Evolutionary conservation across 495 filamentous ascomycete genomes (phyloP).

Genomic region (Tuber umbilicatum): DNA sequence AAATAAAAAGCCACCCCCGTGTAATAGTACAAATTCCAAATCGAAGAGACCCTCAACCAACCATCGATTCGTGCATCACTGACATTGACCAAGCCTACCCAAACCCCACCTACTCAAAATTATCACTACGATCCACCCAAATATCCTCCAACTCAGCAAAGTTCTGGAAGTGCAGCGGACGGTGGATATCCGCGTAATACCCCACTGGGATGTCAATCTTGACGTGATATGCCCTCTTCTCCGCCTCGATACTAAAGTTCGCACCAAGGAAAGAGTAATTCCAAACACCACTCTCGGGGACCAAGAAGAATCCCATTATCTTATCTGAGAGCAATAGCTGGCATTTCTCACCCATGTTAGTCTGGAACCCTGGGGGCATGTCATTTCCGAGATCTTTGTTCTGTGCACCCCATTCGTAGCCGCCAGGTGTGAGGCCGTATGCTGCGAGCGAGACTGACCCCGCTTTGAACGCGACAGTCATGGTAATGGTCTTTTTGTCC

Average conservation of each 20-base stretch:
- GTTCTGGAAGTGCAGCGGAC: conserved; percentile 88
- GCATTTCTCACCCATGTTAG: conserved; percentile 88
- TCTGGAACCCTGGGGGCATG: conserved; percentile 87
- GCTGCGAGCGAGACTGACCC: conserved; percentile 91
- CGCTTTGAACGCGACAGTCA: conserved; percentile 97
- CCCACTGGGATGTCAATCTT: conserved; percentile 84
- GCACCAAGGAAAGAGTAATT: conserved; percentile 98
- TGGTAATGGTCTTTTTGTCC: conserved; percentile 93
- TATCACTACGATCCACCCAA: conserved; percentile 78
- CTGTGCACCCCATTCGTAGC: conserved; percentile 95
- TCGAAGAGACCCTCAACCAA: background rate
- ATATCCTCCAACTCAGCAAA: conserved; percentile 88
- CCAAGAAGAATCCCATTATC: conserved; percentile 89
- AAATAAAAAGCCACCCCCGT: background rate
- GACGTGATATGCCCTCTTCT: conserved; percentile 84
- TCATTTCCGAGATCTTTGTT: conserved; percentile 89
- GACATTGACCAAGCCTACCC: background rate
- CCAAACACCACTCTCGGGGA: conserved; percentile 86
- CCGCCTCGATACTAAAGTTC: conserved; percentile 66
- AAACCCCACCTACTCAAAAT: conserved; percentile 59
- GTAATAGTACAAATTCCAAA: background rate
- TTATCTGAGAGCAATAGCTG: conserved; percentile 86
- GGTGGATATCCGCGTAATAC: conserved; percentile 91
- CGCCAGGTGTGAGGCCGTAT: conserved; percentile 81
- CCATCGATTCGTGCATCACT: background rate